Evolutionary conservation across 2,329 filamentous ascomycete species (phyloP).

Genomic region (Cryphonectria radicalis): DNA sequence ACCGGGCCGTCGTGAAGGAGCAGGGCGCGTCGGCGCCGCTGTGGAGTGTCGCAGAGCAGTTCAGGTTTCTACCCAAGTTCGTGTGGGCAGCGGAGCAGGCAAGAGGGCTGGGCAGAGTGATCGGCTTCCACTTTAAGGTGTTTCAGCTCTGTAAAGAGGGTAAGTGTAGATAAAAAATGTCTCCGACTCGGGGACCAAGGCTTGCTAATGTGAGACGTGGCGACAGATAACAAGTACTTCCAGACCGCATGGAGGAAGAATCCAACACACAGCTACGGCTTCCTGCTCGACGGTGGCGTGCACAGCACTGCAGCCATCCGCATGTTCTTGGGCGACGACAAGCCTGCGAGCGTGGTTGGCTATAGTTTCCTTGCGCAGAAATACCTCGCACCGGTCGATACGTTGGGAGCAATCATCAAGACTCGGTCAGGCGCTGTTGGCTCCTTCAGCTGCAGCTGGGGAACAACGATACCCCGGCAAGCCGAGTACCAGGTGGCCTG

Average conservation of each 20-base stretch:
- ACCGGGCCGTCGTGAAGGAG: constrained; percentile 29
- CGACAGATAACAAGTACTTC: constrained; percentile 46
- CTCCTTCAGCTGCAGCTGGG: constrained; percentile 60
- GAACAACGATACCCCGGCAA: constrained; percentile 53
- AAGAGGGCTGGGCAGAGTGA: constrained; percentile 56
- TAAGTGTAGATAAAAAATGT: neutral
- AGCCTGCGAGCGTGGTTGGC: constrained; percentile 51
- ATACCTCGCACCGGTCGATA: constrained; percentile 67
- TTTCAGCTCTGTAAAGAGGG: constrained; percentile 44
- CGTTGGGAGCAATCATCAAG: constrained; percentile 60
- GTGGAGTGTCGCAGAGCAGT: constrained; percentile 71
- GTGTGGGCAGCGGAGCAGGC: constrained; percentile 54
- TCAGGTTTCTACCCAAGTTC: constrained; percentile 63
- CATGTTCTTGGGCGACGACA: constrained; percentile 55
- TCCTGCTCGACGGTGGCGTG: constrained; percentile 73
- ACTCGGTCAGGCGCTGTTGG: constrained; percentile 59
- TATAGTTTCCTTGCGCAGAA: constrained; percentile 56
- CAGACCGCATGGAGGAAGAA: constrained; percentile 63
- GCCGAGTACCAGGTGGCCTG: constrained; percentile 62
- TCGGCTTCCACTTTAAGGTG: constrained; percentile 48
- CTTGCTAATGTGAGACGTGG: neutral
- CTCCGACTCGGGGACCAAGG: neutral
- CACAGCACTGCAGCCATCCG: constrained; percentile 67
- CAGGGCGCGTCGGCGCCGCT: constrained; percentile 38
- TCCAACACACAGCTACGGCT: constrained; percentile 72